phyloP scores from a whole-genome alignment of 139 green algal species.

The Chlamydomonas sphaeroides region DNA sequence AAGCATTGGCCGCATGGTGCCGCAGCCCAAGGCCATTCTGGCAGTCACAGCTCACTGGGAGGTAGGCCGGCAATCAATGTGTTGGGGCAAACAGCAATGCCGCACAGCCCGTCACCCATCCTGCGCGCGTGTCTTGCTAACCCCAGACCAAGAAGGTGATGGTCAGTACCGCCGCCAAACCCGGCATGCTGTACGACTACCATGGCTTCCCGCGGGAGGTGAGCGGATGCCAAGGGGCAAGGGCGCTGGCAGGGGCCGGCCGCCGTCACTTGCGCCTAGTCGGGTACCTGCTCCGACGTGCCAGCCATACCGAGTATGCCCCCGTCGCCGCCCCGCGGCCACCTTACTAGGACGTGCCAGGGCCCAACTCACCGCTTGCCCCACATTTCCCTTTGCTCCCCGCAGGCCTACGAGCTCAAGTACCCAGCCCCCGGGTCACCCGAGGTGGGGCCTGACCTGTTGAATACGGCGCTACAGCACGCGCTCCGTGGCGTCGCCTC shows the following conservation, averaged over 20 bases:
- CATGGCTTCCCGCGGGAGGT: conserved; percentile 71
- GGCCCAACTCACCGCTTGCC: background rate
- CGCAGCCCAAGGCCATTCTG: conserved; percentile 22
- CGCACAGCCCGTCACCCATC: background rate
- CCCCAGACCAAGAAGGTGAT: conserved; percentile 8
- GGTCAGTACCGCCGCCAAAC: conserved; percentile 23
- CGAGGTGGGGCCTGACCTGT: too few relatives aligned
- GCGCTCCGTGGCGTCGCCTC: too few relatives aligned
- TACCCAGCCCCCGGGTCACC: conserved; percentile 75
- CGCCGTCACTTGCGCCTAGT: too few relatives aligned
- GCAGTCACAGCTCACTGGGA: conserved; percentile 12
- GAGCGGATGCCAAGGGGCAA: background rate
- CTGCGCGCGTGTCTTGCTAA: too few relatives aligned
- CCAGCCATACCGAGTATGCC: too few relatives aligned
- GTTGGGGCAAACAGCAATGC: background rate
- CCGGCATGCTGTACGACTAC: conserved; percentile 79
- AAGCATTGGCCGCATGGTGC: background rate
- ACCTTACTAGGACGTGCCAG: background rate
- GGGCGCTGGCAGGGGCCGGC: too few relatives aligned
- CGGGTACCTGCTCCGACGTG: too few relatives aligned
- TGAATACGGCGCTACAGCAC: too few relatives aligned
- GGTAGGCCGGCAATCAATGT: background rate
- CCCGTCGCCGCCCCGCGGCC: background rate
- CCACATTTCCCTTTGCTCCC: background rate
- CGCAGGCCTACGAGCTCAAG: conserved; percentile 63